Percentiles rank a stretch among this genome's conserved stretches.
These are phyloP conservation scores for Saturnispora dispora DNA, from an alignment of 805 yeast species.

Conservation along the genomic window DNA sequence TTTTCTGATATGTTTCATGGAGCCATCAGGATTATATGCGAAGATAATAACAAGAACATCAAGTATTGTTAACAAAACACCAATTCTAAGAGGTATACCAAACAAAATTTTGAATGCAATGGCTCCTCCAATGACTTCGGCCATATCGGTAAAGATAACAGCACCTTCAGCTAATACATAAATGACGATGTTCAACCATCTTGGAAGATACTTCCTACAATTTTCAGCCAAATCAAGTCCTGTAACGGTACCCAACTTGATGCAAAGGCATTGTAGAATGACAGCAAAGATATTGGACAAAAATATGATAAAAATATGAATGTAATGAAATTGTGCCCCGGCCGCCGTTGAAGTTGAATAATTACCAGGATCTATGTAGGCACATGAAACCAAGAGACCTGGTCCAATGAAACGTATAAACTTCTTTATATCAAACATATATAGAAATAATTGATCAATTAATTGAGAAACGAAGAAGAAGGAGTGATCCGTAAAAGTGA, in stretches of 20 bases:
- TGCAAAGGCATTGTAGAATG: constrained; percentile 71
- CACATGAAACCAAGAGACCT: constrained; percentile 79
- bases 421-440: constrained; percentile 29
- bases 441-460: neutral
- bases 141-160: constrained; percentile 85
- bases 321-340: constrained; percentile 72
- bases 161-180: constrained; percentile 77
- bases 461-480: neutral
- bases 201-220: constrained; percentile 64
- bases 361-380: constrained; percentile 92
- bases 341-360: constrained; percentile 84
- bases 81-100: constrained; percentile 60
- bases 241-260: constrained; percentile 81
- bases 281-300: constrained; percentile 81
- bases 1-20: constrained; percentile 61
- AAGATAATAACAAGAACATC: constrained; percentile 74
- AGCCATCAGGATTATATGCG: constrained; percentile 72
- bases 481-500: neutral
- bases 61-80: constrained; percentile 69
- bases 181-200: constrained; percentile 51
- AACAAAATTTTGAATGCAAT: constrained; percentile 73
- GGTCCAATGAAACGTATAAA: constrained; percentile 73
- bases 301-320: constrained; percentile 61
- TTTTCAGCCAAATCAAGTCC: constrained; percentile 84
- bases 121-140: constrained; percentile 92